Conservation (phyloP, 495 filamentous ascomycete genomes). For the Penicillium manginii region DNA sequence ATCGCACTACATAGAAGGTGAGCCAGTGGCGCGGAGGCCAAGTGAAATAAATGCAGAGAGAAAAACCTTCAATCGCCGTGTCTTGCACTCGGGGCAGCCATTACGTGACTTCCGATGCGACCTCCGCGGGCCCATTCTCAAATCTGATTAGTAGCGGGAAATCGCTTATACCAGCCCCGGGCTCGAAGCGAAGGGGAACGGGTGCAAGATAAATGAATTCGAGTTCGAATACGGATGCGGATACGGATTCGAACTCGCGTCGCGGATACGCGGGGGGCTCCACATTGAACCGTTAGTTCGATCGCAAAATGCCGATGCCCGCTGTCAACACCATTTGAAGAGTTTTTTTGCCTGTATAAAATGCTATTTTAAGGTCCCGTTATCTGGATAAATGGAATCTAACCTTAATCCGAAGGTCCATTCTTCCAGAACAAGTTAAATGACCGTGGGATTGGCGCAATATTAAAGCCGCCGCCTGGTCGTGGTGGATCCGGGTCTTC, state of each 20-base stretch:
- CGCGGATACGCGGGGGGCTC: conserved; percentile 5
- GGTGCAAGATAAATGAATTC: conserved; percentile 10
- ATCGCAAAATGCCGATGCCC: too few relatives aligned
- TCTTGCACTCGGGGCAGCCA: conserved; percentile 32
- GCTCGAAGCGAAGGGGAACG: not conserved
- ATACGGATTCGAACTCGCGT: conserved; percentile 21
- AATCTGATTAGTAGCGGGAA: not conserved
- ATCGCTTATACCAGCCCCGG: not conserved
- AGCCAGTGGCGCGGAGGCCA: not conserved
- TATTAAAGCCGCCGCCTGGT: conserved; percentile 5
- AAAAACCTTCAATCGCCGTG: conserved; percentile 27
- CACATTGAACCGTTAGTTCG: conserved; percentile 2
- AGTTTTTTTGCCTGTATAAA: not conserved
- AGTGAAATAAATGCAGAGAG: not conserved
- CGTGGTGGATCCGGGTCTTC: conserved; percentile 5
- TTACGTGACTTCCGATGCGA: conserved; percentile 33
- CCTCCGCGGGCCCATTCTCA: conserved; percentile 27
- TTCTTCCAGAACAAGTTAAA: not conserved
- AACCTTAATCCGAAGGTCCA: not conserved
- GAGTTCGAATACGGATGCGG: conserved; percentile 27
- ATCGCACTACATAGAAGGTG: conserved; percentile 25
- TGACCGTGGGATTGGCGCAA: not conserved
- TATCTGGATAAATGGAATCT: not conserved
- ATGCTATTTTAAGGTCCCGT: not conserved
- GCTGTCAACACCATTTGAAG: not conserved